phyloP scores from a whole-genome alignment of 169 alveolate species.

The Plasmodium cynomolgi region DNA sequence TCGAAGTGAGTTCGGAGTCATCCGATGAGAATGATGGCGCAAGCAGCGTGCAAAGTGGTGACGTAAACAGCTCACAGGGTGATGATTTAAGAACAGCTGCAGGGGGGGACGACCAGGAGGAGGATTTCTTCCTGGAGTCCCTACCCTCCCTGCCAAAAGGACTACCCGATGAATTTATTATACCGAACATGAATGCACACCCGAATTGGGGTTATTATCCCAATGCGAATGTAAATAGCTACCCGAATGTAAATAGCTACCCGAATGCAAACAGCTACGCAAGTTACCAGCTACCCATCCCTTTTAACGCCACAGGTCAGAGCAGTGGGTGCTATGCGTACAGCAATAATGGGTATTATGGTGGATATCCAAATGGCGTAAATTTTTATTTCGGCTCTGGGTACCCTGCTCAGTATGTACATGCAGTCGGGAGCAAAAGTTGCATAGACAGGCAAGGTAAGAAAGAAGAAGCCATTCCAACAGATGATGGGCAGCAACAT shows the following conservation, averaged over 20 bases:
- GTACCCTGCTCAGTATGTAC: background rate
- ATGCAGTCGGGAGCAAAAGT: background rate
- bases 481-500: background rate
- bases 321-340: background rate
- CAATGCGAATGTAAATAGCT: background rate
- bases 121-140: conserved; percentile 46
- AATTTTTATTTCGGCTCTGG: background rate
- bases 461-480: background rate
- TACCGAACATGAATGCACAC: background rate
- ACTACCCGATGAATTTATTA: conserved; percentile 26
- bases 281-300: background rate
- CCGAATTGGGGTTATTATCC: background rate
- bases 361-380: background rate
- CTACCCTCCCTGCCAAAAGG: conserved; percentile 68
- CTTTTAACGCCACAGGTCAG: background rate
- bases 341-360: conserved; percentile 4
- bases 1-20: background rate
- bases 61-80: background rate
- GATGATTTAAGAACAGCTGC: background rate
- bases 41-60: background rate
- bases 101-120: conserved; percentile 1
- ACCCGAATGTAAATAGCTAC: background rate
- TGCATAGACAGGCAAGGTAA: background rate
- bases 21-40: background rate
- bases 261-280: background rate